Base-by-base conservation (phyloP, 768 basidiomycete genomes). In the Tubosaeta brunneosetosa region DNA sequence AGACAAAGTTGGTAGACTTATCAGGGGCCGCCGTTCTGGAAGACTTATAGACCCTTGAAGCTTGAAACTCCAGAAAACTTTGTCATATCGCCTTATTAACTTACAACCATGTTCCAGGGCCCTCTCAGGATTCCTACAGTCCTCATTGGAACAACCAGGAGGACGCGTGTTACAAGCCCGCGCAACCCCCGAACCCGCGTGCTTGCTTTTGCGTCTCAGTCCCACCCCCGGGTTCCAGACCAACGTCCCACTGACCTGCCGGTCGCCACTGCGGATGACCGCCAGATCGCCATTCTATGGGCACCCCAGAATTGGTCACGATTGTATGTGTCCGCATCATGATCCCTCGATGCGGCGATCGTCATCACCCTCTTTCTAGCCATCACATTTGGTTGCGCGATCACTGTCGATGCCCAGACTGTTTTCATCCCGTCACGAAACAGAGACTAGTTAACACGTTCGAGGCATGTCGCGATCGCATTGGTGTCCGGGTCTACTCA, bases 361-460 rank as follows among this genome's bases (percentile, higher is more conserved):
- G 8, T 42, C 43, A 26, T n/a, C 19, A 10, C 3, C 37, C n/a
- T 6, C n/a, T 25, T 41, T 57, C 26, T 58, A 97, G 94, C 64
- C 91, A 95, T 65, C 84, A 93, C 61, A 80, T 92, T 37, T 97
- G 92, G 88, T 73, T 97, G 22, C 77, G 91, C 41, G 95, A 97
- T 63, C 94, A 97, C 59, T 98, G 95, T 66, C 79, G 93, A 32
- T 97, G 93, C 66, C 73, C 86, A 6, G 73, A 81, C 46, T 95
- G 93, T 68, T 94, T 90, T 63, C 94, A 97, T 68, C 74, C 85
- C 0, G 66, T 84, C 54, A 97, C 94, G 16, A 94, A 91, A 63
- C 95, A 97, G 68, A 78, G 94, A n/a, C 69, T 97, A 10, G 73
- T 92, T 47, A 85, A 89, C 62, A 92, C 94, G 1, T 91, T 87